Evolutionary conservation across 2,329 filamentous ascomycete genomes (phyloP).

Genomic region (Alternaria arborescens): DNA sequence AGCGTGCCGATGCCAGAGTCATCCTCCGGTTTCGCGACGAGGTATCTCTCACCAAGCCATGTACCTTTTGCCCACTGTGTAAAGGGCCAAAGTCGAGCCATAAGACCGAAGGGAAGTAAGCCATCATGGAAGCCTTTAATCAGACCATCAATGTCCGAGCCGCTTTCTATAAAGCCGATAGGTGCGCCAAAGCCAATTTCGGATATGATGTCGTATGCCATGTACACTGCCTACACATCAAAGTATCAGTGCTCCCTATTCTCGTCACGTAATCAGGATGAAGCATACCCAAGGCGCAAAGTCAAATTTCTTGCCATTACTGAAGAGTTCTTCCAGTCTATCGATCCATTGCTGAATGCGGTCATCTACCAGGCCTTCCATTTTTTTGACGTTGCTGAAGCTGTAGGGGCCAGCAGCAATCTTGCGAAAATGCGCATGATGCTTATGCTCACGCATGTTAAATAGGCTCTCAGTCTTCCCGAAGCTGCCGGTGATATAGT

Average conservation of each 20-base stretch:
- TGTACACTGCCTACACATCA: slow-evolving; percentile 40
- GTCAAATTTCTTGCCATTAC: slow-evolving; percentile 58
- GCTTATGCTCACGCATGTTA: slow-evolving; percentile 63
- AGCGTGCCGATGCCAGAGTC: slow-evolving; percentile 63
- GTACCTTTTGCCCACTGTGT: slow-evolving; percentile 65
- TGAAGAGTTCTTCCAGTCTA: slow-evolving; percentile 59
- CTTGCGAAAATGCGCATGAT: slow-evolving; percentile 63
- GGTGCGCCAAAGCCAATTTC: slow-evolving; percentile 65
- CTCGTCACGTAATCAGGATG: neutral
- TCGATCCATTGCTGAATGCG: slow-evolving; percentile 61
- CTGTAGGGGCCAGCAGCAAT: slow-evolving; percentile 64
- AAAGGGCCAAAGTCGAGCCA: slow-evolving; percentile 63
- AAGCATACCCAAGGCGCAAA: slow-evolving; percentile 60
- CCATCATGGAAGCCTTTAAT: slow-evolving; percentile 65
- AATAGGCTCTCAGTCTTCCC: slow-evolving; percentile 65
- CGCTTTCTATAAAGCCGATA: slow-evolving; percentile 64
- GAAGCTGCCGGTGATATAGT: slow-evolving; percentile 67
- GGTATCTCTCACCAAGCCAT: slow-evolving; percentile 58
- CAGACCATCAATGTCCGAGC: slow-evolving; percentile 61
- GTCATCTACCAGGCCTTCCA: slow-evolving; percentile 65
- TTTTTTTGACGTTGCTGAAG: slow-evolving; percentile 66
- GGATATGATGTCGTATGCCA: slow-evolving; percentile 54
- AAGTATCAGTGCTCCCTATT: neutral
- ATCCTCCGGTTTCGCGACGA: slow-evolving; percentile 63
- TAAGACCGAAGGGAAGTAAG: slow-evolving; percentile 60